Conservation (phyloP, 164 flowering plant genomes). For the Dillenia suffruticosa region DNA sequence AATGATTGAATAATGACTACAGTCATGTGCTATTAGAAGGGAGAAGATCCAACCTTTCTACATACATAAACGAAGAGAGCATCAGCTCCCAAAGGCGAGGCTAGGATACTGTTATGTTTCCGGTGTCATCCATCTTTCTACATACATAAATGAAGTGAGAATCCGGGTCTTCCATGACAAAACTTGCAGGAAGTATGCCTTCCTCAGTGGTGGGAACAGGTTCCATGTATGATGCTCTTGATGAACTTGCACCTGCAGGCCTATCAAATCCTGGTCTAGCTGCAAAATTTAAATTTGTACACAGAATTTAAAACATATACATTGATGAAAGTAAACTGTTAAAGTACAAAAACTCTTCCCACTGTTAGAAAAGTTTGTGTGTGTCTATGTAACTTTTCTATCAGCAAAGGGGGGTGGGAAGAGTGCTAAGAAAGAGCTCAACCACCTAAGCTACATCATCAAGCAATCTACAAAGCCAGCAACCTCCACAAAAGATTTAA, state of each 20-base stretch:
- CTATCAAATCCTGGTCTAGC: slow-evolving; percentile 84
- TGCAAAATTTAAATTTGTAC: slow-evolving; percentile 26
- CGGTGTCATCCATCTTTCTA: slow-evolving; percentile 37
- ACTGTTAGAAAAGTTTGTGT: too few species aligned
- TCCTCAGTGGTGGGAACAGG: slow-evolving; percentile 66
- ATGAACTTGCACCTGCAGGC: slow-evolving; percentile 30
- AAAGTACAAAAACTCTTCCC: too few species aligned
- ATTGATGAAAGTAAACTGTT: too few species aligned
- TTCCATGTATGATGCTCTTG: slow-evolving; percentile 44
- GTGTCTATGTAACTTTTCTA: too few species aligned
- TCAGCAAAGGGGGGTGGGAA: too few species aligned
- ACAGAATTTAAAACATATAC: too few species aligned
- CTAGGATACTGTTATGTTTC: neutral
- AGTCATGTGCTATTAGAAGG: too few species aligned
- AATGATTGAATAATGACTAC: too few species aligned
- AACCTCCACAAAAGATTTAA: too few species aligned
- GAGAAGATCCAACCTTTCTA: too few species aligned
- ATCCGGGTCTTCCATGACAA: slow-evolving; percentile 84
- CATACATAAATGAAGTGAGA: slow-evolving; percentile 87
- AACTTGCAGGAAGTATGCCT: slow-evolving; percentile 61
- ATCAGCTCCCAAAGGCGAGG: neutral
- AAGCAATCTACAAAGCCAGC: too few species aligned
- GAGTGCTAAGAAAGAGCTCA: neutral
- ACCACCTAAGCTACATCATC: neutral
- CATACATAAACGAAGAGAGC: too few species aligned